phyloP scores from a whole-genome alignment of 2,329 filamentous ascomycete genomes.

The Fusarium luffae region DNA sequence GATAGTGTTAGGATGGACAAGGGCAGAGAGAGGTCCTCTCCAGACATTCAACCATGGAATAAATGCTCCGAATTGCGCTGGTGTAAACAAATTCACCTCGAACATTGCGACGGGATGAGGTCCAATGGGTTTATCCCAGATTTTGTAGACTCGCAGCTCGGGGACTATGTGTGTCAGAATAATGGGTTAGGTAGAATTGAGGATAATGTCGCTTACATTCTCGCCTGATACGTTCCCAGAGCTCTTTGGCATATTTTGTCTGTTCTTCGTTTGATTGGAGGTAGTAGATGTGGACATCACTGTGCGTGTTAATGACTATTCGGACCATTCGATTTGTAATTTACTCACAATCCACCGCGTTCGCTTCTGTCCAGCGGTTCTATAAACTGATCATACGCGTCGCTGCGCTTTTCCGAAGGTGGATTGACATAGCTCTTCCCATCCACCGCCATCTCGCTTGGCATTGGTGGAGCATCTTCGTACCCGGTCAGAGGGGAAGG shows the following conservation, averaged over 20 bases:
- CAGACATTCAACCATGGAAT: constrained; percentile 86
- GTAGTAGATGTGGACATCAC: constrained; percentile 88
- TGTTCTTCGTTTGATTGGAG: constrained; percentile 72
- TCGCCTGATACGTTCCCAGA: constrained; percentile 81
- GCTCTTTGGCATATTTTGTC: constrained; percentile 72
- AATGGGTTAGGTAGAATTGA: accelerated
- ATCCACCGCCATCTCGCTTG: constrained; percentile 72
- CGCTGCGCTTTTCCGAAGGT: constrained; percentile 67
- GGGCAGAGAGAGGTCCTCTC: constrained; percentile 79
- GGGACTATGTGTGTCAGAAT: constrained; percentile 67
- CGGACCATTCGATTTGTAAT: accelerated
- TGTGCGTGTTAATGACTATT: constrained; percentile 42
- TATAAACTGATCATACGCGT: constrained; percentile 76
- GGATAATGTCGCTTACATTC: constrained; percentile 70
- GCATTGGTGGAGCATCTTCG: constrained; percentile 64
- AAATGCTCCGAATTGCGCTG: constrained; percentile 89
- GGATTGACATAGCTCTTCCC: constrained; percentile 82
- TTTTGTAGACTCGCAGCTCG: constrained; percentile 81
- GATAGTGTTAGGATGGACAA: constrained; percentile 87
- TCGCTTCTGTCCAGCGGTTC: constrained; percentile 73
- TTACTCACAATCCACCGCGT: constrained; percentile 78
- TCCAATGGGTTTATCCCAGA: constrained; percentile 82
- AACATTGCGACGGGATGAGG: constrained; percentile 91
- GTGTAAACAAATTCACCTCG: constrained; percentile 88
- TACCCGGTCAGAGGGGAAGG: constrained; percentile 68